phyloP scores from a whole-genome alignment of 148 eudicot genomes.

The Fallopia convolvulus region DNA sequence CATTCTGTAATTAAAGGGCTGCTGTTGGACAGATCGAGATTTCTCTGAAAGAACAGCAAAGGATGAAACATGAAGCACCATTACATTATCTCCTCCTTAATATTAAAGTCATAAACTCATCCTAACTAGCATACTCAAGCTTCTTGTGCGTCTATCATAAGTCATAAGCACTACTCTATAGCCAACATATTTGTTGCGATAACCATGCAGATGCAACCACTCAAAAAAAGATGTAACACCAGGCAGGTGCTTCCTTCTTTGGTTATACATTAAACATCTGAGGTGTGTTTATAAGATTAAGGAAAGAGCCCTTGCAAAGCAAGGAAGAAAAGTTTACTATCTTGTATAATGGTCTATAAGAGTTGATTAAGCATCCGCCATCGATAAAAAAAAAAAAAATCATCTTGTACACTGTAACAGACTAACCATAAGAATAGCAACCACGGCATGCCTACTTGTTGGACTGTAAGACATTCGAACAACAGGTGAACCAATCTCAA shows the following conservation, averaged over 20 bases:
- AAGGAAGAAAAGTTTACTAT: no score
- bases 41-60: neutral
- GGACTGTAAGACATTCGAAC: constrained; percentile 93
- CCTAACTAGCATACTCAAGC: neutral
- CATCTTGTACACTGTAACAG: neutral
- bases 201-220: no score
- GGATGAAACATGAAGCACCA: neutral
- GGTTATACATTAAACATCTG: no score
- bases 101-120: neutral
- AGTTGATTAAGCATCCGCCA: no score
- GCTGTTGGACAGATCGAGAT: neutral
- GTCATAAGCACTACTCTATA: no score
- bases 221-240: no score
- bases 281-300: no score
- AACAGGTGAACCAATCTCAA: constrained; percentile 76
- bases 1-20: neutral
- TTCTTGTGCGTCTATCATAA: no score
- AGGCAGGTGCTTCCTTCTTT: no score
- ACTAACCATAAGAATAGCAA: constrained; percentile 85
- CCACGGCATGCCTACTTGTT: constrained; percentile 59
- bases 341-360: no score
- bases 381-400: no score
- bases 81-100: neutral
- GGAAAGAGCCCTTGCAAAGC: no score
- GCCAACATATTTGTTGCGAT: neutral